Conservation (phyloP, 306 rosid genomes). For the Comarum palustre region DNA sequence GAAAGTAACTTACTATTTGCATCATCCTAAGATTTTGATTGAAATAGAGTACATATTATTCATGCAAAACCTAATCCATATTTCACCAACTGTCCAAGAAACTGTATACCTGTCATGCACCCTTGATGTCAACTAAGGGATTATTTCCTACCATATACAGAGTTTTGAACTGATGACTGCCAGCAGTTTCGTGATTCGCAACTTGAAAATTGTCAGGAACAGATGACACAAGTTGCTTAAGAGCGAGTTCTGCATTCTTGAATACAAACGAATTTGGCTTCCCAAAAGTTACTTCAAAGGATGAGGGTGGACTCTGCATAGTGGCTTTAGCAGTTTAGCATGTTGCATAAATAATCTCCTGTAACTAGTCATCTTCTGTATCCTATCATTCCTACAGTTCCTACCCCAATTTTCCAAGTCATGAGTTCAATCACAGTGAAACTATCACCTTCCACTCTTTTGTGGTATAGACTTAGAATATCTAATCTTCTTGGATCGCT, state of each 20-base stretch:
- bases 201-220: conserved; percentile 20
- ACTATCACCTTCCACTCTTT: neutral
- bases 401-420: neutral
- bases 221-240: conserved; percentile 42
- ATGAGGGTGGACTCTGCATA: conserved; percentile 56
- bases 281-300: conserved; percentile 63
- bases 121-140: conserved; percentile 81
- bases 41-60: neutral
- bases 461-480: neutral
- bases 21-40: conserved; percentile 14
- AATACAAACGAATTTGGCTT: conserved; percentile 83
- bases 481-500: neutral
- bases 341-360: neutral
- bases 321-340: neutral
- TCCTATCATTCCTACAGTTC: neutral
- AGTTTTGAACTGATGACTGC: conserved; percentile 42
- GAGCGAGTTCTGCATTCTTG: conserved; percentile 70
- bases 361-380: neutral
- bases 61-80: conserved; percentile 6
- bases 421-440: neutral
- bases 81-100: neutral
- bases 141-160: conserved; percentile 94
- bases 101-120: conserved; percentile 66
- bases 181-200: conserved; percentile 29
- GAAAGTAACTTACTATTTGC: conserved; percentile 12